These are phyloP conservation scores for Quercus parvula DNA, from an alignment of 306 rosid species.

Conservation along the genomic window DNA sequence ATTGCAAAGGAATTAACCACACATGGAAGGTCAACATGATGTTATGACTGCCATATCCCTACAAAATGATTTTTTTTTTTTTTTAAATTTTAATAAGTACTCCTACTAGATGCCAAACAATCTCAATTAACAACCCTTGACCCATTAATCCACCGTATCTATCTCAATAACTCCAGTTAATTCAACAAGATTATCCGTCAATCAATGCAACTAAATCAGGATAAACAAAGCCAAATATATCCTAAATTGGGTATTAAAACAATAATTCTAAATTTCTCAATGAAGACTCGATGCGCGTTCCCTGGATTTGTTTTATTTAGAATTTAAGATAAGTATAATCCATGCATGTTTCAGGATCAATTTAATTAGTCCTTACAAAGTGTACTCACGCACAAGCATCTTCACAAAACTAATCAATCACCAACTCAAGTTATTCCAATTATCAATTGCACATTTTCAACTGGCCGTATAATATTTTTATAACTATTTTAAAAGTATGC, in stretches of 20 bases:
- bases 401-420: neutral
- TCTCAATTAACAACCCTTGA: conserved; percentile 8
- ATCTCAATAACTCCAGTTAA: neutral
- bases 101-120: conserved; percentile 15
- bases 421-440: neutral
- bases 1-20: neutral
- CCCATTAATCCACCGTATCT: conserved; percentile 2
- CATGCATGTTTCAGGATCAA: neutral
- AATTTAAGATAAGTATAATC: neutral
- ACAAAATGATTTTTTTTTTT: neutral
- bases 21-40: conserved; percentile 20
- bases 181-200: neutral
- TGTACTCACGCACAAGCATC: neutral
- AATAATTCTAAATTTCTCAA: neutral
- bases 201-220: conserved; percentile 12
- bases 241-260: neutral
- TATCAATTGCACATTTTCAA: neutral
- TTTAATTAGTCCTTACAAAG: neutral
- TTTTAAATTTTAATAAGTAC: too few species aligned
- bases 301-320: neutral
- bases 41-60: neutral
- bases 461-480: neutral
- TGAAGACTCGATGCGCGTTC: neutral
- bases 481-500: neutral
- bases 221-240: conserved; percentile 3